Base-by-base conservation (phyloP, 169 alveolate species). In the Plasmodium malariae region DNA sequence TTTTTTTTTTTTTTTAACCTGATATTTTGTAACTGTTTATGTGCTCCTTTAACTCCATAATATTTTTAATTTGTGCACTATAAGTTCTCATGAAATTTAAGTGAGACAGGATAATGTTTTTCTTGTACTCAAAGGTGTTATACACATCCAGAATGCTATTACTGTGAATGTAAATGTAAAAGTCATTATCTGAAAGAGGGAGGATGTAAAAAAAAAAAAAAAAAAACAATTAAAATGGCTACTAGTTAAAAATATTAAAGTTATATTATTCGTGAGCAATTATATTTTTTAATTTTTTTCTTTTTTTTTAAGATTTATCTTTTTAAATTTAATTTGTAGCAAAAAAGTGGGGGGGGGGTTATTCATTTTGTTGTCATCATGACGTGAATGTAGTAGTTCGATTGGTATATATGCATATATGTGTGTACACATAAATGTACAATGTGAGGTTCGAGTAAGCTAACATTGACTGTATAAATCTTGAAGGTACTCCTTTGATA, bases 81-180 rank as follows among this genome's bases (percentile, higher is more conserved):
- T 76, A 76, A 32, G 55, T 60, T 76, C 43, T 76, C 78, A 76
- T 76, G 24, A 76, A 76, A 45, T 76, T 65, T 40, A 76, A 21
- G 36, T 76, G 89, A 21, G 89, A 76, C 11, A 76, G 62, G 17
- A 76, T 37, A 40, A 76, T 76, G 54, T 76, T 76, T 51, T 67
- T 67, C n/a, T 76, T 76, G 54, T 76, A 76, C 30, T 76, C 78
- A 36, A 76, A 76, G 5, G 89, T 48, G 28, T 48, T 76, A 37
- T 76, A 76, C 34, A 76, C 89, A 45, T 76, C 76, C 32, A 76
- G 28, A 26, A 76, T 76, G 43, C 59, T 76, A 55, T 63, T 76
- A 37, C 89, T 76, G 37, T 76, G 89, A 34, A 76, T 76, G 43
- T 76, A 76, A 14, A 76, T 76, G 28, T 76, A 76, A 67, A 76